Percentiles rank a stretch among this genome's conserved stretches.
phyloP scores from a whole-genome alignment of 306 rosid genomes.

The Casuarina glauca region DNA sequence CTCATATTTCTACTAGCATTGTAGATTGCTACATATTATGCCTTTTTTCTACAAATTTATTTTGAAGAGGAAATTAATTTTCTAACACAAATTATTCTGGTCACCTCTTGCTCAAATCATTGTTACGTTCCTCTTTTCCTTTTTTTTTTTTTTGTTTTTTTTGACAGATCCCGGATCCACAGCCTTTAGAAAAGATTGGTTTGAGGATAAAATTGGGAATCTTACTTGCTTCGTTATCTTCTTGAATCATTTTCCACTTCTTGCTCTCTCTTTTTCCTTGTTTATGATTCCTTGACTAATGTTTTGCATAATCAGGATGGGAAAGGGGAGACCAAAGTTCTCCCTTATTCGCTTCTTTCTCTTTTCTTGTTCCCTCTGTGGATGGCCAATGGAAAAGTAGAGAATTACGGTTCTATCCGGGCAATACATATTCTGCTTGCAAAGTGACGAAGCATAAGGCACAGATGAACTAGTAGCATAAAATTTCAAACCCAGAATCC shows the following conservation, averaged over 20 bases:
- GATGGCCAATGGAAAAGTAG: neutral
- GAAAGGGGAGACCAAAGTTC: too few species aligned
- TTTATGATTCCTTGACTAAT: too few species aligned
- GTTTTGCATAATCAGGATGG: too few species aligned
- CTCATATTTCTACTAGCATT: too few species aligned
- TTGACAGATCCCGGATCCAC: neutral
- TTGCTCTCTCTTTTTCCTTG: too few species aligned
- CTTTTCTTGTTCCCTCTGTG: too few species aligned
- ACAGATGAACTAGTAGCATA: constrained; percentile 10
- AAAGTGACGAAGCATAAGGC: neutral
- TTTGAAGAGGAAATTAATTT: too few species aligned
- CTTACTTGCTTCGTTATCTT: too few species aligned
- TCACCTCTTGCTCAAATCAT: neutral
- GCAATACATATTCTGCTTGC: neutral
- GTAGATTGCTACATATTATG: too few species aligned
- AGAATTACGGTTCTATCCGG: neutral
- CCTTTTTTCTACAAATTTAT: too few species aligned
- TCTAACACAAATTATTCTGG: too few species aligned
- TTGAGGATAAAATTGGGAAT: neutral
- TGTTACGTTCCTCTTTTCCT: neutral
- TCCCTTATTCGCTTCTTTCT: neutral
- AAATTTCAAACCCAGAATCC: constrained; percentile 35
- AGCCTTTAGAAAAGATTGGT: neutral
- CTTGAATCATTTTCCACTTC: too few species aligned
- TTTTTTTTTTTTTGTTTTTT: neutral